Evolutionary conservation across 768 basidiomycete species (phyloP).

Genomic region (Phaffia australis): DNA sequence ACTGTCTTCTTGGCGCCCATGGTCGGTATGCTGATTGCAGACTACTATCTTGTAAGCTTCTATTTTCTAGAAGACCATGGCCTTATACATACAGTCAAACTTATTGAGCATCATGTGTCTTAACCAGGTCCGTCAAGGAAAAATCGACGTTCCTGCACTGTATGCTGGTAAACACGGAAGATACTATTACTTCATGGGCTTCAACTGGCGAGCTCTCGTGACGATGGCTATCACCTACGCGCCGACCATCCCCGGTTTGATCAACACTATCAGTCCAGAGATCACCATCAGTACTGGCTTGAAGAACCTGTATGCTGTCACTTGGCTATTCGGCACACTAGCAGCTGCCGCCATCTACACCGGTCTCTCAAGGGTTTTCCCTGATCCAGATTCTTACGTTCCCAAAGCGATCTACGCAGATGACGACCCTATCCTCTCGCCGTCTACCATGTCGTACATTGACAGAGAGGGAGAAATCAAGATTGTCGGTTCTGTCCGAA

Average conservation of each 20-base stretch:
- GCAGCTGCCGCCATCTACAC: conserved; percentile 37
- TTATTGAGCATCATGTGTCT: background rate
- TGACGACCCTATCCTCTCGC: conserved; percentile 1
- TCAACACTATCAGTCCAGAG: conserved; percentile 57
- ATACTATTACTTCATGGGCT: conserved; percentile 65
- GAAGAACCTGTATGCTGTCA: conserved; percentile 53
- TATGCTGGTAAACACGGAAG: conserved; percentile 61
- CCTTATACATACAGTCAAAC: background rate
- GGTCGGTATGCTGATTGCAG: conserved; percentile 57
- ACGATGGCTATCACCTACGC: conserved; percentile 47
- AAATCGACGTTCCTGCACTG: conserved; percentile 72
- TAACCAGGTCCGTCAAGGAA: conserved; percentile 47
- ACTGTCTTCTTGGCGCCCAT: conserved; percentile 80
- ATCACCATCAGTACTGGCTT: conserved; percentile 52
- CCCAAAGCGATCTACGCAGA: conserved; percentile 31
- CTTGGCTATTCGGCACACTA: conserved; percentile 46
- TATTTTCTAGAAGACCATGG: background rate
- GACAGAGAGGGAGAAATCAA: too few species aligned
- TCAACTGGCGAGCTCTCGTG: conserved; percentile 69
- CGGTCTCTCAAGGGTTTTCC: conserved; percentile 35
- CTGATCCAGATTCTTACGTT: conserved; percentile 40
- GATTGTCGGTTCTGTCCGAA: too few species aligned
- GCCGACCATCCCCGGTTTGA: conserved; percentile 55
- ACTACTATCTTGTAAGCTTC: conserved; percentile 30
- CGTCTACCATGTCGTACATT: background rate